Evolutionary conservation across 2,329 filamentous ascomycete species (phyloP), one percentile per base, ranked within the genome.

Genomic region (Sclerotinia trifoliorum): DNA sequence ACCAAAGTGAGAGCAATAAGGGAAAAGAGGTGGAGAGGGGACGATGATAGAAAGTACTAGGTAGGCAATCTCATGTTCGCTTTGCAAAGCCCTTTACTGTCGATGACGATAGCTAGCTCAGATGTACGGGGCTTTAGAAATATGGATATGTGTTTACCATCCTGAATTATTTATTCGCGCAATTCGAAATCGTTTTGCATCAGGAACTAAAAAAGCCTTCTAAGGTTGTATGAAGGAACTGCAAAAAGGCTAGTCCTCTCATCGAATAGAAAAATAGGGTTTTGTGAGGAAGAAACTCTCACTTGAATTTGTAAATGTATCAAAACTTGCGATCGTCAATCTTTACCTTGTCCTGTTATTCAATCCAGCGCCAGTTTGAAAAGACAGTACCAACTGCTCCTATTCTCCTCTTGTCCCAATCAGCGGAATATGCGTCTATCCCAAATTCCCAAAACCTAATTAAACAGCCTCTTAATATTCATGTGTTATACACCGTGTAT

Each of bases 361-460:
- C 32, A 62, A 26, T 15, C 15, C 46, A 26, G 60, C 60, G 32
- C 60, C 60, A 39, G 51, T 51, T 13, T 51, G 29, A 24, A 51
- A 51, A 62, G 21, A 39, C 29, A 26, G 48, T 62, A 26, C 46
- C 46, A 10, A 39, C 29, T 39, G 46, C 60, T 49, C 65, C 65
- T 35, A 46, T 46, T 46, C 44, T 46, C 39, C 32, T 24, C 6
- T n/a, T 52, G 5, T 54, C 29, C 26, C 35, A 52, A 21, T 3
- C 35, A 35, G 24, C 21, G n/a, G n/a, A 51, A 49, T 49, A 60
- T 66, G 44, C 54, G 52, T 51, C 54, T 60, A 66, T 48, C 29
- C 54, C 54, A 52, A 65, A 29, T 11, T 11, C 62, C 19, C 24
- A 21, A 29, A 52, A 48, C 29, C 19, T 21, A 21, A 24, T 49